Evolutionary conservation across 1,284 basidiomycete genomes (phyloP).

Genomic region (Cryptococcus deneoformans): DNA sequence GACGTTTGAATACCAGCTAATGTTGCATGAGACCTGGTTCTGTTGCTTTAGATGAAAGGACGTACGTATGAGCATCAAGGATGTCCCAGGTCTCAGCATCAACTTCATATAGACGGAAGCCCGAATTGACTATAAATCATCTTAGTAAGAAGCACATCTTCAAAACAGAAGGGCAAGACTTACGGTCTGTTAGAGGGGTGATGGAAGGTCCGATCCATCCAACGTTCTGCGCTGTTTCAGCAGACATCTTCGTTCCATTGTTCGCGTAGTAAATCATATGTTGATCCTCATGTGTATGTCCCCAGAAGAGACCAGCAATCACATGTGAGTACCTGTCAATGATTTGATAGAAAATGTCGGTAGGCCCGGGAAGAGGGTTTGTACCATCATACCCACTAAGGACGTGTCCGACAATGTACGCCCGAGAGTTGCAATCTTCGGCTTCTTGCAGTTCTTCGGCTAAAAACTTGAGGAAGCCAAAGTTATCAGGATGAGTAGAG

Average conservation of each 20-base stretch:
- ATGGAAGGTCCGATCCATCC: slow-evolving; percentile 62
- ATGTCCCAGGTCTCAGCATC: slow-evolving; percentile 64
- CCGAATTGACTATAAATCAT: slow-evolving; percentile 56
- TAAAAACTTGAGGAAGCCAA: slow-evolving; percentile 71
- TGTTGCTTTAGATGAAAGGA: slow-evolving; percentile 6
- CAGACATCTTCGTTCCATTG: slow-evolving; percentile 63
- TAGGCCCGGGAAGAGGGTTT: slow-evolving; percentile 56
- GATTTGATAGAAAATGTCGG: slow-evolving; percentile 50
- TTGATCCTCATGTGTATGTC: slow-evolving; percentile 79
- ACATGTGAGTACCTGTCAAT: slow-evolving; percentile 78
- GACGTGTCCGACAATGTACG: slow-evolving; percentile 78
- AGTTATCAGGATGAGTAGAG: slow-evolving; percentile 64
- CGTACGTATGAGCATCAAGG: slow-evolving; percentile 68
- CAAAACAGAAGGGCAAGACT: background rate
- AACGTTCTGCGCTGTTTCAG: slow-evolving; percentile 57
- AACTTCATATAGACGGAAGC: slow-evolving; percentile 60
- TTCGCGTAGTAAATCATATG: slow-evolving; percentile 73
- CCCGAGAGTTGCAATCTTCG: slow-evolving; percentile 67
- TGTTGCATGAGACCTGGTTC: background rate
- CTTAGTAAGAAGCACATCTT: background rate
- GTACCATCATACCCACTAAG: slow-evolving; percentile 69
- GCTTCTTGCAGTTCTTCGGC: slow-evolving; percentile 77
- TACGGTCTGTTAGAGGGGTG: slow-evolving; percentile 66
- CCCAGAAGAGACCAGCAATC: slow-evolving; percentile 75
- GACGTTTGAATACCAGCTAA: slow-evolving; percentile 64